Percentiles rank a stretch among this genome's conserved stretches.
Evolutionary conservation across 495 filamentous ascomycete genomes (phyloP).

Genomic region (Aspergillus baeticus): DNA sequence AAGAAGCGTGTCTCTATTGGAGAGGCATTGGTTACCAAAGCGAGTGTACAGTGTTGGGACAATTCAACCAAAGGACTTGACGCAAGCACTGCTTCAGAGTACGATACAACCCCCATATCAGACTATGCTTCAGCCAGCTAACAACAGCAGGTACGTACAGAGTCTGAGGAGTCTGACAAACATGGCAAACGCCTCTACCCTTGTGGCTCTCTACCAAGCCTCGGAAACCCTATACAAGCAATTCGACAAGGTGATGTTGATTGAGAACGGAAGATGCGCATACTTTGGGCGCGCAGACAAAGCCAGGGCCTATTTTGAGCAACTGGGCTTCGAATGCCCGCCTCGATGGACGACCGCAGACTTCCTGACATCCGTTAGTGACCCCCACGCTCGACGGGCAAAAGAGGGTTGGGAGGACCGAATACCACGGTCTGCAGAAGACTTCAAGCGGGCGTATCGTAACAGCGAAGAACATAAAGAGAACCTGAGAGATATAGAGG

Average conservation of each 20-base stretch:
- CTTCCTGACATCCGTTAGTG: slow-evolving; percentile 67
- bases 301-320: slow-evolving; percentile 61
- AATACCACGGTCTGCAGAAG: slow-evolving; percentile 57
- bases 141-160: slow-evolving; percentile 47
- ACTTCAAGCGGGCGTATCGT: slow-evolving; percentile 55
- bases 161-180: slow-evolving; percentile 62
- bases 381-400: slow-evolving; percentile 59
- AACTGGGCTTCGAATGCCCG: slow-evolving; percentile 60
- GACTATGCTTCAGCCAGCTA: no score
- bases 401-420: slow-evolving; percentile 57
- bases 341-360: slow-evolving; percentile 66
- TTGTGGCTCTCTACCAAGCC: slow-evolving; percentile 71
- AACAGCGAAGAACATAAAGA: slow-evolving; percentile 41
- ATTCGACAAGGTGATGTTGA: slow-evolving; percentile 70
- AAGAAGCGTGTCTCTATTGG: slow-evolving; percentile 71
- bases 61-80: slow-evolving; percentile 69
- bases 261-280: slow-evolving; percentile 63
- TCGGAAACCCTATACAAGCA: slow-evolving; percentile 66
- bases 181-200: slow-evolving; percentile 58
- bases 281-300: slow-evolving; percentile 61
- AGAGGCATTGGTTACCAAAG: slow-evolving; percentile 66
- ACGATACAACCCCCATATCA: neutral
- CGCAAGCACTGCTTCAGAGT: slow-evolving; percentile 53
- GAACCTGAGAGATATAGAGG: slow-evolving; percentile 41
- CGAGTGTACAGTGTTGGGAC: slow-evolving; percentile 66